Evolutionary conservation across 2,329 filamentous ascomycete species (phyloP).

Genomic region (Sporothrix euskadiensis): DNA sequence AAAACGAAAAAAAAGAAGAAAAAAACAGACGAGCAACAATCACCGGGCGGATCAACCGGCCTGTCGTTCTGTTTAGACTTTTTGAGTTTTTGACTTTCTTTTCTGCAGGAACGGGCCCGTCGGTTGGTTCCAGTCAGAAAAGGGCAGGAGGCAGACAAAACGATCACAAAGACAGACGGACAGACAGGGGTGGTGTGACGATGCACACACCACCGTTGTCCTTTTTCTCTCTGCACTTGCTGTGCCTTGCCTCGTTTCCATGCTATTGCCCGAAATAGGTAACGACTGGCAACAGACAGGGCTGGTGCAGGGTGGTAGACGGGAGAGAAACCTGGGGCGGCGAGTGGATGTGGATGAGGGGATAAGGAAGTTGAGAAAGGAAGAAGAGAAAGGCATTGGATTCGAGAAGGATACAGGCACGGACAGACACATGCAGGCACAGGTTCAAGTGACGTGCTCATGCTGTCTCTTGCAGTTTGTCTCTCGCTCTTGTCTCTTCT

Average conservation of each 20-base stretch:
- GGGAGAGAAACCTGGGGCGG: not conserved
- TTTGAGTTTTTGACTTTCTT: not conserved
- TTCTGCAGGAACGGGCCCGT: not conserved
- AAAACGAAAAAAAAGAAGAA: not conserved
- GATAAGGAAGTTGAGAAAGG: slow-evolving; percentile 1
- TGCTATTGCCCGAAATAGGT: slow-evolving; percentile 21
- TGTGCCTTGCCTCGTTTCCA: not conserved
- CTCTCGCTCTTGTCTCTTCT: no score
- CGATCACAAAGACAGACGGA: not conserved
- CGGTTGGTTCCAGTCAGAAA: slow-evolving; percentile 14
- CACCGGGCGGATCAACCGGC: not conserved
- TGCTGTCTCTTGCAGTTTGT: not conserved
- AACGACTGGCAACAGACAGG: slow-evolving; percentile 1
- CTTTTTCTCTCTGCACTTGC: not conserved
- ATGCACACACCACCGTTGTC: not conserved
- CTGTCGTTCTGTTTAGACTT: not conserved
- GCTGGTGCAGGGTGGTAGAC: not conserved
- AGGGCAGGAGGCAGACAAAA: slow-evolving; percentile 13
- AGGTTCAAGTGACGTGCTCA: slow-evolving; percentile 6
- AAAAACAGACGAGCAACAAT: not conserved
- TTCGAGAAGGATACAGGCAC: not conserved
- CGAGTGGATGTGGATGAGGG: not conserved
- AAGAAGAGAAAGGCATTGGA: not conserved
- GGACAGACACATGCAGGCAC: not conserved
- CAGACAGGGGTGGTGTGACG: not conserved